Conservation (phyloP, 2,329 filamentous ascomycete species). For the Colletotrichum sp. region DNA sequence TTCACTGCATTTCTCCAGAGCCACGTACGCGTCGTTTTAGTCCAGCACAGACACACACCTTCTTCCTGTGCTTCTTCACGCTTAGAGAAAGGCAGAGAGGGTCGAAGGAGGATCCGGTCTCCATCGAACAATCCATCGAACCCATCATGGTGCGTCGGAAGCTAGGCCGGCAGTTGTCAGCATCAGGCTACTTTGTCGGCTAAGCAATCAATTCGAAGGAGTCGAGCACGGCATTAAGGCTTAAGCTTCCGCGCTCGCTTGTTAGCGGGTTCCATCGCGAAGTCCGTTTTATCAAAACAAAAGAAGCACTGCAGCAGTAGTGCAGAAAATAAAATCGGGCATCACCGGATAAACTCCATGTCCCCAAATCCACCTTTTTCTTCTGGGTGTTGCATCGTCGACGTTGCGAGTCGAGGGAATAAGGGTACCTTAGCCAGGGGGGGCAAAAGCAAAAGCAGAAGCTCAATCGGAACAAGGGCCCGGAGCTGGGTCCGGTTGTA, state of each 20-base stretch:
- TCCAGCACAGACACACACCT: not conserved
- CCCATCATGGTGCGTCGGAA: not conserved
- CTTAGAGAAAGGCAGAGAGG: not conserved
- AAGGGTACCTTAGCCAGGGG: not conserved
- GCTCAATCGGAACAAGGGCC: not conserved
- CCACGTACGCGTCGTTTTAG: not conserved
- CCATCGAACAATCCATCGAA: not conserved
- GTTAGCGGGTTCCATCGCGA: not conserved
- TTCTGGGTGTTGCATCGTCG: not conserved
- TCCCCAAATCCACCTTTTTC: not conserved
- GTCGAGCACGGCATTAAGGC: not conserved
- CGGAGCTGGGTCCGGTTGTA: not conserved
- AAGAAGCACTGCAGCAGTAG: not conserved
- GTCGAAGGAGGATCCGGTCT: not conserved
- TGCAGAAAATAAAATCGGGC: not conserved
- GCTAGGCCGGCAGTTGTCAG: not conserved
- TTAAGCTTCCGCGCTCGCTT: not conserved
- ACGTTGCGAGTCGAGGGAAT: not conserved
- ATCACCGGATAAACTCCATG: not conserved
- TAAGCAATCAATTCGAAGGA: not conserved
- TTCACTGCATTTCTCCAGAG: not conserved
- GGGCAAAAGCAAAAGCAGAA: not conserved
- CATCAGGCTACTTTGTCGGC: not conserved
- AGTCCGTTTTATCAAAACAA: not conserved
- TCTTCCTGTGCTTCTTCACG: not conserved